These are phyloP conservation scores for Gracilaria gracilis DNA, from an alignment of 23 red algal species.

Conservation along the genomic window DNA sequence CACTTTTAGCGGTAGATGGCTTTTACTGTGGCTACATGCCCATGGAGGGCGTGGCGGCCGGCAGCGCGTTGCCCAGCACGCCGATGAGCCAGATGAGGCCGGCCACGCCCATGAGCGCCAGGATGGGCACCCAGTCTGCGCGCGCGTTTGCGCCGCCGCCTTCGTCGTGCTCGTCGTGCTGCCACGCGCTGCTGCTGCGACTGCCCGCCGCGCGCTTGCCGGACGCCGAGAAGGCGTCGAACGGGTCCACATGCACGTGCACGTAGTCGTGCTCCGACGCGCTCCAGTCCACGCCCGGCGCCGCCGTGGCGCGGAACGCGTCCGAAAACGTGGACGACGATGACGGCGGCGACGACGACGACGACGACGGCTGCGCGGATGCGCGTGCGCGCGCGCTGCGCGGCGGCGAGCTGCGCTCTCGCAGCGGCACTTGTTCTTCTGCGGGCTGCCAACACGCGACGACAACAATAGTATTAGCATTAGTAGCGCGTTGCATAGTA, in stretches of 20 bases:
- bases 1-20: background rate
- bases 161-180: constrained; percentile 34
- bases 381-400: constrained; percentile 15
- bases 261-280: constrained; percentile 57
- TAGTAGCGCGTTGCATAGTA: constrained; percentile 67
- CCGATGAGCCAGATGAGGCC: constrained; percentile 62
- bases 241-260: constrained; percentile 62
- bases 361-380: background rate
- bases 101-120: constrained; percentile 45
- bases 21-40: constrained; percentile 25
- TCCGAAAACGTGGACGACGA: constrained; percentile 18
- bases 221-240: constrained; percentile 71
- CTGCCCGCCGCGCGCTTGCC: background rate
- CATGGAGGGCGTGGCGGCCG: constrained; percentile 57
- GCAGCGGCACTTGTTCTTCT: constrained; percentile 47
- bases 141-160: background rate
- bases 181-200: constrained; percentile 21
- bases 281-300: background rate
- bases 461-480: too few relatives aligned
- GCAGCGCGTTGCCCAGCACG: constrained; percentile 51
- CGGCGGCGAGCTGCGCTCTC: constrained; percentile 33
- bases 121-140: constrained; percentile 65
- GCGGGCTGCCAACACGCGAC: too few relatives aligned
- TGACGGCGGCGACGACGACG: background rate
- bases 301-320: background rate